Percentiles rank a stretch among this genome's conserved stretches.
Conservation (phyloP, 2,329 filamentous ascomycete species). For the Colletotrichum tamarilloi region DNA sequence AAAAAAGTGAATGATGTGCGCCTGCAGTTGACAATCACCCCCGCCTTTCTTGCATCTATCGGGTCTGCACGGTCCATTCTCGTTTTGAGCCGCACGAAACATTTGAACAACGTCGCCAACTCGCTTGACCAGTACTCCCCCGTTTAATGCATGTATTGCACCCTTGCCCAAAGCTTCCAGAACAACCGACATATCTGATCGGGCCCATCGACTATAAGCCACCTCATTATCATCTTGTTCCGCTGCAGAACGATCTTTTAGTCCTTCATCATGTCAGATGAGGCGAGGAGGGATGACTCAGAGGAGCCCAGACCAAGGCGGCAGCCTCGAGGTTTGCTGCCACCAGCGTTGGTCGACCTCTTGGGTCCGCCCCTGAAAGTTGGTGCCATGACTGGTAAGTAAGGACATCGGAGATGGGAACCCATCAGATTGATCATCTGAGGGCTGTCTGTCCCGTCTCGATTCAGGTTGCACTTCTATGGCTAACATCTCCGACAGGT, state of each 20-base stretch:
- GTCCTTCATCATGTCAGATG: constrained; percentile 36
- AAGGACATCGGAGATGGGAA: not conserved
- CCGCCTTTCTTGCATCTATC: constrained; percentile 26
- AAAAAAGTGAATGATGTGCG: not conserved
- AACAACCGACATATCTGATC: constrained; percentile 5
- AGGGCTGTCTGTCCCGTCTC: not conserved
- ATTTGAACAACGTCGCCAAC: not conserved
- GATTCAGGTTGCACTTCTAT: not conserved
- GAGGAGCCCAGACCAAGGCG: constrained; percentile 5
- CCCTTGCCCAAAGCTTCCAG: constrained; percentile 16
- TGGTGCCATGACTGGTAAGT: constrained; percentile 68
- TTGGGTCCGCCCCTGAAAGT: constrained; percentile 66
- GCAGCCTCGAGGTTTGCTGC: constrained; percentile 49
- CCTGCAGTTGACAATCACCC: not conserved
- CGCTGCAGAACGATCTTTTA: constrained; percentile 7
- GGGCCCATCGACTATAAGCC: not conserved
- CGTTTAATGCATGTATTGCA: constrained; percentile 21
- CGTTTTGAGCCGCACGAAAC: constrained; percentile 32
- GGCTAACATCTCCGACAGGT: constrained; percentile 54
- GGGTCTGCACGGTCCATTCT: not conserved
- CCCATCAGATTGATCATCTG: not conserved
- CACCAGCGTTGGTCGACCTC: constrained; percentile 57
- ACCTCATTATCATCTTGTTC: not conserved
- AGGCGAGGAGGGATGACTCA: constrained; percentile 8
- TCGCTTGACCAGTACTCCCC: constrained; percentile 14